Base-by-base conservation (phyloP, 208 protist genomes). In the Acanthamoeba castellanii region DNA sequence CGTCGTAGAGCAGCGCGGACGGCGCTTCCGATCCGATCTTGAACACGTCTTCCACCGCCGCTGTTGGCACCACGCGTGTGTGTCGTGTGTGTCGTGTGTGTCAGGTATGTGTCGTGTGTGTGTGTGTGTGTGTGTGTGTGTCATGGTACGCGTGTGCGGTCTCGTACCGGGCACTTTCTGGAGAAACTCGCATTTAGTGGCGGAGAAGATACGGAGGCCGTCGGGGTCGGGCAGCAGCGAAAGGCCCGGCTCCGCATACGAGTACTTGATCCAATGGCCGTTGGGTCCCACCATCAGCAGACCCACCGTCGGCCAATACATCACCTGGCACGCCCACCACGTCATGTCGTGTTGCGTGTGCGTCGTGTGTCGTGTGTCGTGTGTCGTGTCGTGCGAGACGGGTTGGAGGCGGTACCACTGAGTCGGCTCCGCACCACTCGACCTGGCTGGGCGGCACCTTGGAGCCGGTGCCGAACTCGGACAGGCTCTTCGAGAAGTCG, bases 351-450 rank as follows among this genome's bases (percentile, higher is more conserved):
- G n/a, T n/a, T n/a, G n/a, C n/a, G n/a, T n/a, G n/a, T n/a, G 9
- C 11, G 30, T 14, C 22, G 66, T 72, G 1, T 0, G 50, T 42
- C 37, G 37, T 42, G 1, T 1, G 37, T 42, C 37, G 37, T 42
- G 37, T 1, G 37, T 42, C 37, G 37, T 42, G 37, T 42, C 50
- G 50, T 18, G 13, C 50, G 50, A 55, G 57, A 9, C 92, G n/a
- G 20, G 82, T 50, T 37, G 96, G 76, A 95, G 95, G 97, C 66
- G 85, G 55, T 18, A 97, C 89, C 3, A 98, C 94, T 68, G 96
- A 96, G 87, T 97, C 97, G 13, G 37, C 95, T 20, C 96, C 97
- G 84, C 89, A 97, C 97, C 96, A 97, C 52, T 93, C 96, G 8
- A 97, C 61, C 76, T 96, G 61, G 20, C 32, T 7, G 5, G 92